Percentiles rank a stretch among this genome's conserved stretches.
phyloP scores from a whole-genome alignment of 805 yeast genomes.

The Metschnikowia koreensis region DNA sequence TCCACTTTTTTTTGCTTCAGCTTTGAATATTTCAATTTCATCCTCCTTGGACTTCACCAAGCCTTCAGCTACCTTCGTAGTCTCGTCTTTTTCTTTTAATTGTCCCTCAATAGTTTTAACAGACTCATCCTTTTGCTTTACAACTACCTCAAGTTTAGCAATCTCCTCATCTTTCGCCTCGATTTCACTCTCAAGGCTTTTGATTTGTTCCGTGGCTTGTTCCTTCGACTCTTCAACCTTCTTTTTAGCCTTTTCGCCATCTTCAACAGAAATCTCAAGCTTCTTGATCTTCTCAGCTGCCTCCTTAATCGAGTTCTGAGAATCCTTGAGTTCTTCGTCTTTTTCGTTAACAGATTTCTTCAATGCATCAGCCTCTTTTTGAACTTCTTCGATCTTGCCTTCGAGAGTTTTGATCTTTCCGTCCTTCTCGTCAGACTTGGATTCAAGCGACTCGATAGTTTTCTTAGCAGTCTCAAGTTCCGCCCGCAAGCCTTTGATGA shows the following conservation, averaged over 20 bases:
- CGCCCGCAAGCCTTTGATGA: slow-evolving; percentile 5
- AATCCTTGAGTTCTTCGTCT: slow-evolving; percentile 1
- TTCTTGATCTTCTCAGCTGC: slow-evolving; percentile 1
- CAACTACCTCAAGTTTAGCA: background rate
- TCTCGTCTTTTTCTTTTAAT: slow-evolving; percentile 5
- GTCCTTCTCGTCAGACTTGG: slow-evolving; percentile 3
- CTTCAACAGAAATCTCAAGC: slow-evolving; percentile 5
- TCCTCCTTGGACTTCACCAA: slow-evolving; percentile 3
- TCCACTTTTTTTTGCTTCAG: slow-evolving; percentile 3
- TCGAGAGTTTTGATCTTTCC: slow-evolving; percentile 5
- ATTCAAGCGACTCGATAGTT: background rate
- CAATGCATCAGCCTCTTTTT: background rate
- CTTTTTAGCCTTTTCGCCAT: slow-evolving; percentile 1
- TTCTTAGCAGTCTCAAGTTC: slow-evolving; percentile 1
- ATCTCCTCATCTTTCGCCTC: slow-evolving; percentile 7
- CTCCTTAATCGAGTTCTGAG: background rate
- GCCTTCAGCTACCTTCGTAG: background rate
- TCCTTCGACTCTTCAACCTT: background rate
- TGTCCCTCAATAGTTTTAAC: slow-evolving; percentile 4
- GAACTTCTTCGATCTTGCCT: background rate
- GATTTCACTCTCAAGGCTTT: slow-evolving; percentile 10
- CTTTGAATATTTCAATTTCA: slow-evolving; percentile 10
- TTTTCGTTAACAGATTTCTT: background rate
- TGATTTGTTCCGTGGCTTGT: slow-evolving; percentile 2
- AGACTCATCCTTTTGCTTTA: background rate